Evolutionary conservation across 768 basidiomycete genomes (phyloP), one percentile per base, ranked within the genome.

Genomic region (Kwoniella newhampshirensis): DNA sequence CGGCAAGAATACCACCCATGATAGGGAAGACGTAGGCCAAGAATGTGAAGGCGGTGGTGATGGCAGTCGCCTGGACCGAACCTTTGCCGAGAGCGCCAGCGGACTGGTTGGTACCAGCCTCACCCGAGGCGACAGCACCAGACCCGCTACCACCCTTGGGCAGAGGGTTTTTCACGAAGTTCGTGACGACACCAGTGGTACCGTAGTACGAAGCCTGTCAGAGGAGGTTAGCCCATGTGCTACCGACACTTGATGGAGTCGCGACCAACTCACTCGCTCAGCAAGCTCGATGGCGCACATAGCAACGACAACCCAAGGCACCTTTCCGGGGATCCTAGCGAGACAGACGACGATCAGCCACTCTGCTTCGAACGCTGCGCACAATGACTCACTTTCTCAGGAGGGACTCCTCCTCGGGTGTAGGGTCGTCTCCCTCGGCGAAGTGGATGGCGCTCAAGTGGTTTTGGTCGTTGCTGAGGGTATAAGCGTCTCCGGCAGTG

Each of bases 231-330:
- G 8, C 21, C 15, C 9, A 45, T 45, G 43, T 6, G 25, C 20
- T 4, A 13, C 3, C 8, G 21, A 45, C 18, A 35, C n/a, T 12
- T 17, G 15, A 23, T 8, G 27, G 32, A 48, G 35, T 3, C 47
- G 32, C 25, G 28, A 32, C 11, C 17, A 48, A 51, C 56, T 58
- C 56, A 58, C 56, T 52, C 77, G 62, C 58, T 78, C 77, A 13
- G 72, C 67, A 32, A 75, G 67, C 63, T 78, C 77, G 53, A 77
- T 59, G 13, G 74, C 40, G 53, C 75, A 76, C 67, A 77, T 75
- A 21, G 69, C 65, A 25, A 73, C 48, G 15, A 53, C 67, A n/a
- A 65, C 59, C 64, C 63, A 72, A 30, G 45, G 66, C 37, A 62
- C 58, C 30, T 53, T 48, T 3, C 50, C 60, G 11, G 58, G 45